phyloP scores from a whole-genome alignment of 352 stramenopile genomes.

The Globisporangium viniferum region DNA sequence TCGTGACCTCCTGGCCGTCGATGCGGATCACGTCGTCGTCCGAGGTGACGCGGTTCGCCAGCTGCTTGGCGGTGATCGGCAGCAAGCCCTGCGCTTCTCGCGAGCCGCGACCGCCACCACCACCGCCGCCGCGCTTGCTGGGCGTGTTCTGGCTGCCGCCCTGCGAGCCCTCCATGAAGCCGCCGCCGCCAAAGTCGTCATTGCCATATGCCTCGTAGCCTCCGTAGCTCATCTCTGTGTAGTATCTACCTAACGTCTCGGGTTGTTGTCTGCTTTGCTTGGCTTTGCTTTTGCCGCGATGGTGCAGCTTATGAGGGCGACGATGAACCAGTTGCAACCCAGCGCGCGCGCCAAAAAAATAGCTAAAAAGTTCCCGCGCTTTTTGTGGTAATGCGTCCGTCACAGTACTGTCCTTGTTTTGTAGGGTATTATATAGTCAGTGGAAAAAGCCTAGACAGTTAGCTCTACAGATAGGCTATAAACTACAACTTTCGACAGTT shows the following conservation, averaged over 20 bases:
- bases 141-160: conserved; percentile 49
- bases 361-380: conserved; percentile 4
- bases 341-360: not conserved
- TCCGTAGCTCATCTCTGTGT: conserved; percentile 50
- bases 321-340: too few species aligned
- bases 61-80: conserved; percentile 90
- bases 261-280: not conserved
- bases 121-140: conserved; percentile 36
- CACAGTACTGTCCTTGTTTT: not conserved
- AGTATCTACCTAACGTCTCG: not conserved
- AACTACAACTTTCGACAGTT: too few species aligned
- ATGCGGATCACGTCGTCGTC: conserved; percentile 77
- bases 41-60: conserved; percentile 40
- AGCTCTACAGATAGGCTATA: too few species aligned
- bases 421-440: not conserved
- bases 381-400: not conserved
- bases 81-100: conserved; percentile 86
- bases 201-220: conserved; percentile 75
- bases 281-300: not conserved
- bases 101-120: conserved; percentile 23
- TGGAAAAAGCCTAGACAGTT: too few species aligned
- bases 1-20: conserved; percentile 88
- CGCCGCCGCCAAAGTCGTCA: conserved; percentile 64
- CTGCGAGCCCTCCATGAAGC: conserved; percentile 69
- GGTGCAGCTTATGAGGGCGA: too few species aligned